Base-by-base conservation (phyloP, 2,329 filamentous ascomycete genomes). In the Exophiala phaeomuriformis region DNA sequence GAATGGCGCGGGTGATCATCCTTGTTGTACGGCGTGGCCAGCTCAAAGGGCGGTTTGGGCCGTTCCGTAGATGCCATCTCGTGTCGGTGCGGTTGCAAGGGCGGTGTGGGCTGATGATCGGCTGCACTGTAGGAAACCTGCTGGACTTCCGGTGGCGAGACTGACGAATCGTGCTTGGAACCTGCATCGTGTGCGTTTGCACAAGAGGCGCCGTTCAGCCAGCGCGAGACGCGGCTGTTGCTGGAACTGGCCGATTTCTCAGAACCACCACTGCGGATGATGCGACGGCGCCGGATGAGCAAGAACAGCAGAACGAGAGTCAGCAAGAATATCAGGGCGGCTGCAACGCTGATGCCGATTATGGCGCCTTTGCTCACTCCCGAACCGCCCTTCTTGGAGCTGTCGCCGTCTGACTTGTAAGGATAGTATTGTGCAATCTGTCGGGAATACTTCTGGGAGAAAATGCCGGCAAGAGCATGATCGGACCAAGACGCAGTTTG, bases 281-380 rank as follows among this genome's bases (percentile, higher is more conserved):
- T 58, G 6, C 47, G 46, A 8, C 57, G 47, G 1, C 76, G 74
- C 5, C 77, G 74, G 67, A 75, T 80, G 19, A 84, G 69, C 19
- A 81, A 69, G 40, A 79, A 71, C 4, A 71, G 69, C 9, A 83
- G 72, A 28, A 77, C 68, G 3, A 78, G 56, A 12, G 75, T 73
- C 1, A 76, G 77, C 39, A 85, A 60, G 46, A 81, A 68, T 42
- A 83, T 74, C 1, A 82, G 69, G 2, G 80, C 81, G 1, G 83
- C 71, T 3, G 84, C 75, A 3, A 83, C 80, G 10, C 81, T 81
- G 0, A 85, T 68, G 1, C 86, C 77, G 0, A 83, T 81, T 0
- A 83, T 81, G 0, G 76, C 77, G 1, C 84, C 75, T 74, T 53
- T 54, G 49, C 47, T 55, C 30, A 57, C 39, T 4, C 52, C 52